These are phyloP conservation scores for Oxyria digyna DNA, from an alignment of 148 eudicot genomes.

Conservation along the genomic window DNA sequence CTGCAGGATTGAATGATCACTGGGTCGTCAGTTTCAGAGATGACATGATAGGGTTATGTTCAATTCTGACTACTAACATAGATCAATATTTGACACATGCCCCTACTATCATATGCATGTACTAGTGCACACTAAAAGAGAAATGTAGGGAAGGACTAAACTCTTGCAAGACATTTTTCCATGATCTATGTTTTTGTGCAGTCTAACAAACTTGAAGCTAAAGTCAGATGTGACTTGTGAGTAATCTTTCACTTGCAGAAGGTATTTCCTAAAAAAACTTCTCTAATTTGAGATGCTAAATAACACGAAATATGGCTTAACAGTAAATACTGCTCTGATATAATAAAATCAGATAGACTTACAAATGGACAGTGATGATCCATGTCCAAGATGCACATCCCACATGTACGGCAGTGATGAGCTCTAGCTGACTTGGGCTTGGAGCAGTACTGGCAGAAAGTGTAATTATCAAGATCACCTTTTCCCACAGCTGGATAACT, in stretches of 20 bases:
- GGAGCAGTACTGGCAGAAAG: slow-evolving; percentile 68
- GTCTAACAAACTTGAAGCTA: no score
- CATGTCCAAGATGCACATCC: slow-evolving; percentile 83
- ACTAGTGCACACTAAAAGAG: no score
- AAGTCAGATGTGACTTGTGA: no score
- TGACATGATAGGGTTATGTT: no score
- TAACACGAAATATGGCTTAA: no score
- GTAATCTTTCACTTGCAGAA: no score
- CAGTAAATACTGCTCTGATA: no score
- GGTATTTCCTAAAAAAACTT: no score
- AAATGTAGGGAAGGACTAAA: background rate
- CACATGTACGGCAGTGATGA: slow-evolving; percentile 94
- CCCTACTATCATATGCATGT: background rate
- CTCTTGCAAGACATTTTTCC: background rate
- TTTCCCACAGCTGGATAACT: slow-evolving; percentile 71
- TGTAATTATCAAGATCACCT: slow-evolving; percentile 65
- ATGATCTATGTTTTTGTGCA: background rate
- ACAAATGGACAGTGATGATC: slow-evolving; percentile 99
- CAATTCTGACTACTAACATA: no score
- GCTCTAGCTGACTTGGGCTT: slow-evolving; percentile 84
- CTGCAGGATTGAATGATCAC: slow-evolving; percentile 28
- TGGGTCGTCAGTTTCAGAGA: background rate
- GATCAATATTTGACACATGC: background rate
- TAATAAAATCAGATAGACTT: slow-evolving; percentile 23
- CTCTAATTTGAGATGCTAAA: background rate